Base-by-base conservation (phyloP, 495 filamentous ascomycete genomes). In the Aspergillus homomorphus region DNA sequence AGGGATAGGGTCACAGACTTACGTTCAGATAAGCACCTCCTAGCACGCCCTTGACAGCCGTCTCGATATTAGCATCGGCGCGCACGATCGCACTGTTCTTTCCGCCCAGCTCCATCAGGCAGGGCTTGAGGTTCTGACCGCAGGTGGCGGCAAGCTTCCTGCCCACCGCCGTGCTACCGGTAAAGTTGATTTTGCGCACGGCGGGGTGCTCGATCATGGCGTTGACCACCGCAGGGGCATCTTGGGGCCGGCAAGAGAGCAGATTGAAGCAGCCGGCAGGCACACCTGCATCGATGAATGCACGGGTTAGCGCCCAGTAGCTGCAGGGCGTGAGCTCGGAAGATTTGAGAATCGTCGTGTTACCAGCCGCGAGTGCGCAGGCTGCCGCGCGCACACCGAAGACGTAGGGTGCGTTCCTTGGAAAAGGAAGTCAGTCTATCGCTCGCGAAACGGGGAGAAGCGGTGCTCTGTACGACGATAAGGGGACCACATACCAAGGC, bases 301-400 rank as follows among this genome's bases (percentile, higher is more conserved):
- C 72, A 8, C 80, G 80, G 18, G 83, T 80, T 50, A 96, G 81
- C 24, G 83, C 85, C 77, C 82, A 89, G 75, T 89, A 89, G 55
- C 80, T 83, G 45, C 86, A 81, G 1, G 92, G 91, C 3, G 87
- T 86, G 21, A 84, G 69, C 64, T 96, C 92, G 12, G 85, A 83
- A 3, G 85, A 85, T 70, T 93, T 93, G 2, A 92, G 74, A 46
- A 92, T 79, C 9, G 80, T 84, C 1, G 89, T 90, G 63, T 89
- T 90, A 6, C 92, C 92, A 7, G 86, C 84, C n/a, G 92, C 91
- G 46, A 96, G 79, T 16, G 92, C 86, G 70, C 80, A 91, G 12
- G 86, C 74, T 10, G 91, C 76, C 4, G 89, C 80, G 60, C 89
- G 84, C 28, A 91, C 72, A 10, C 82, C 82, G 30, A 90, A 77